phyloP scores from a whole-genome alignment of 169 alveolate species.

The Besnoitia besnoiti region DNA sequence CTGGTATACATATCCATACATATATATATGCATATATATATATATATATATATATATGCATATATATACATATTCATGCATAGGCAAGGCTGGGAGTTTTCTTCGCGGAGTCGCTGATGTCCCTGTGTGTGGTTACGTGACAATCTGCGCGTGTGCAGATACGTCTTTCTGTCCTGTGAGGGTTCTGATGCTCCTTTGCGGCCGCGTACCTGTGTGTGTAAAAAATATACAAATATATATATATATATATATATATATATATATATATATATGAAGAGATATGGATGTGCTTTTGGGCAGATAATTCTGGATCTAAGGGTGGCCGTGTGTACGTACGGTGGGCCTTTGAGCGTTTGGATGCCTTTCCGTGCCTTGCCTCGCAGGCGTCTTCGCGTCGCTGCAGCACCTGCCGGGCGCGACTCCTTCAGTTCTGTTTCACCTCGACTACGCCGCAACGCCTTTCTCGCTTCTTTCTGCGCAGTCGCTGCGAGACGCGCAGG shows the following conservation, averaged over 20 bases:
- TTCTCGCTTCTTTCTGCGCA: not conserved
- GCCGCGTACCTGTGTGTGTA: too few relatives aligned
- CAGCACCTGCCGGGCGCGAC: not conserved
- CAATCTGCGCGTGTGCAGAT: too few relatives aligned
- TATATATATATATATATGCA: not conserved
- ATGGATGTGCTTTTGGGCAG: not conserved
- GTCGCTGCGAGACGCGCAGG: not conserved
- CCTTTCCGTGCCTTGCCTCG: not conserved
- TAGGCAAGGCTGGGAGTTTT: too few relatives aligned
- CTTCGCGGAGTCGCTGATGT: too few relatives aligned
- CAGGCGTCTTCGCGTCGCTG: not conserved
- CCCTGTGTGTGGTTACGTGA: too few relatives aligned
- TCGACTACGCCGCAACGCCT: not conserved
- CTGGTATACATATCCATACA: not conserved
- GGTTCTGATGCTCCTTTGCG: too few relatives aligned
- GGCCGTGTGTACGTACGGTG: not conserved
- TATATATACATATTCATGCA: not conserved
- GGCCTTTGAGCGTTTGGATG: not conserved
- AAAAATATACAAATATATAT: too few relatives aligned
- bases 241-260: not conserved
- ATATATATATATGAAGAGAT: not conserved
- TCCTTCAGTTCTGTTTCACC: not conserved
- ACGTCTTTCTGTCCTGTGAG: too few relatives aligned
- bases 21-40: not conserved
- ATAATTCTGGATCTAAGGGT: too few relatives aligned